Evolutionary conservation across 2,329 filamentous ascomycete species (phyloP).

Genomic region (Rutstroemia sp.): DNA sequence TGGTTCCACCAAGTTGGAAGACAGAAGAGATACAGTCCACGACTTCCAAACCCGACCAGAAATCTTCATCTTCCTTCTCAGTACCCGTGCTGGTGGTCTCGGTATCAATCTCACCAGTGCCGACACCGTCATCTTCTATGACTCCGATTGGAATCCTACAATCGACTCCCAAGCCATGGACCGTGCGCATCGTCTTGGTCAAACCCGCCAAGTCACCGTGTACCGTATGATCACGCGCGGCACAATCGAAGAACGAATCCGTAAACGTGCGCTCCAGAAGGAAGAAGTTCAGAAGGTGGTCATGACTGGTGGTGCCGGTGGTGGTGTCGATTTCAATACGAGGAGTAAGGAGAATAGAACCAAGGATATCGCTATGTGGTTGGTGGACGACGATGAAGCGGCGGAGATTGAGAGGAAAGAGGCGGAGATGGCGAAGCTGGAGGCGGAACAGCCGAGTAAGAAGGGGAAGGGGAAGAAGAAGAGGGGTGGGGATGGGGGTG

Average conservation of each 20-base stretch:
- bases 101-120: slow-evolving; percentile 96
- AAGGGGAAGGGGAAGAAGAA: slow-evolving; percentile 55
- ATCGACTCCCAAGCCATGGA: slow-evolving; percentile 99
- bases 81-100: slow-evolving; percentile 91
- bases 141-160: slow-evolving; percentile 98
- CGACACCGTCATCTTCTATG: slow-evolving; percentile 99
- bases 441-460: slow-evolving; percentile 53
- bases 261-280: slow-evolving; percentile 93
- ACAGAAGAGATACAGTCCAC: slow-evolving; percentile 89
- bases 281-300: slow-evolving; percentile 98
- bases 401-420: slow-evolving; percentile 90
- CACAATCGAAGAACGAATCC: slow-evolving; percentile 96
- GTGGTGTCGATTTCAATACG: slow-evolving; percentile 93
- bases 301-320: slow-evolving; percentile 76
- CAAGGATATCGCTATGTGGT: slow-evolving; percentile 98
- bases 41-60: slow-evolving; percentile 94
- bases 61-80: slow-evolving; percentile 95
- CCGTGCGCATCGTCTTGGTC: slow-evolving; percentile 91
- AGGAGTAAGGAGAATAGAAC: slow-evolving; percentile 85
- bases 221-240: slow-evolving; percentile 95
- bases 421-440: slow-evolving; percentile 63
- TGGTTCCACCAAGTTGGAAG: slow-evolving; percentile 94
- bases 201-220: slow-evolving; percentile 92
- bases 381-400: slow-evolving; percentile 93
- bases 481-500: slow-evolving; percentile 34